These are phyloP conservation scores for Ogataea trehalophila DNA, from an alignment of 805 yeast genomes.

Conservation along the genomic window DNA sequence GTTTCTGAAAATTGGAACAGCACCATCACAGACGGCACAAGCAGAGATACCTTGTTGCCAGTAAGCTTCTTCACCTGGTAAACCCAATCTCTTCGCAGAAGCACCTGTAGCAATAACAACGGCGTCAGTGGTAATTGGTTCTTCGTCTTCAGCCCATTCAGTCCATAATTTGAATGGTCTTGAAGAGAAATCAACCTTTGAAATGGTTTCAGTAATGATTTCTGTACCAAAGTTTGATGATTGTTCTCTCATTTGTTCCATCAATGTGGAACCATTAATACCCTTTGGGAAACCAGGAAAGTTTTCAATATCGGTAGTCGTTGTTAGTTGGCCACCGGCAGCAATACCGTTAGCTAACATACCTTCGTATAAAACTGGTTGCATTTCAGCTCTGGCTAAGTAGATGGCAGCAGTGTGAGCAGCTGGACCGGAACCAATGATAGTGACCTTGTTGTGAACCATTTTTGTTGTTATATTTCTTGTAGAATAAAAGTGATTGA, in stretches of 20 bases:
- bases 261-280: constrained; percentile 77
- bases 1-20: constrained; percentile 97
- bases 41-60: constrained; percentile 99
- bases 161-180: constrained; percentile 97
- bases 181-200: constrained; percentile 82
- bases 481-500: no score
- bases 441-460: constrained; percentile 81
- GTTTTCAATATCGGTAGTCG: constrained; percentile 97
- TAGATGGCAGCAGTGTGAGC: constrained; percentile 99
- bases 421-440: constrained; percentile 97
- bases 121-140: constrained; percentile 89
- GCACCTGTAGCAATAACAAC: constrained; percentile 97
- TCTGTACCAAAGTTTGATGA: constrained; percentile 86
- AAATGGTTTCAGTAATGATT: constrained; percentile 89
- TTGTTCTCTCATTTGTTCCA: constrained; percentile 93
- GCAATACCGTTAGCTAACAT: constrained; percentile 97
- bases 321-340: constrained; percentile 98
- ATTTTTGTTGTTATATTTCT: constrained; percentile 35
- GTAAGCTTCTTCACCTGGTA: constrained; percentile 96
- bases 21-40: constrained; percentile 99
- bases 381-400: constrained; percentile 92
- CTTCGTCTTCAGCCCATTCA: constrained; percentile 88
- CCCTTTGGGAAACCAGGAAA: constrained; percentile 99
- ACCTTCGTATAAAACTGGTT: constrained; percentile 93
- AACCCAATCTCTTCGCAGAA: constrained; percentile 86